Evolutionary conservation across 2,329 filamentous ascomycete genomes (phyloP).

Genomic region (Trichoderma asperellum): DNA sequence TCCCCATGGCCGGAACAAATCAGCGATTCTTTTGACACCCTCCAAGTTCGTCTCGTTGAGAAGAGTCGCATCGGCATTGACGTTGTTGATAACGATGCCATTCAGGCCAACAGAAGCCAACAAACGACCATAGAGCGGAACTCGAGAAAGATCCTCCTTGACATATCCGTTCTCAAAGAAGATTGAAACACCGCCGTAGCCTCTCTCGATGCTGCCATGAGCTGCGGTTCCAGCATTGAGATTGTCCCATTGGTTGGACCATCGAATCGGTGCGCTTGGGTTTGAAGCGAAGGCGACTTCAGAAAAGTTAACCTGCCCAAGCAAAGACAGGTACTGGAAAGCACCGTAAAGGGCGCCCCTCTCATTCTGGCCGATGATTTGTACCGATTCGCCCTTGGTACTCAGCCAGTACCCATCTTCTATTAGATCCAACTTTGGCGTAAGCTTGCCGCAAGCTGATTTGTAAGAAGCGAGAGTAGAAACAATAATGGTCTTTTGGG

Average conservation of each 20-base stretch:
- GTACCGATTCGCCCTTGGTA: constrained; percentile 49
- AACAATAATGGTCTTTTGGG: constrained; percentile 31
- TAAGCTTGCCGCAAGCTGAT: constrained; percentile 44
- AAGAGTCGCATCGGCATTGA: constrained; percentile 67
- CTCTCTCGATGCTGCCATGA: constrained; percentile 65
- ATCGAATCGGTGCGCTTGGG: constrained; percentile 65
- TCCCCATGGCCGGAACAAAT: constrained; percentile 69
- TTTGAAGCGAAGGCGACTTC: constrained; percentile 54
- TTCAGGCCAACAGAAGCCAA: constrained; percentile 70
- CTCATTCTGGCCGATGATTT: constrained; percentile 26
- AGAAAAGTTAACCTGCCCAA: constrained; percentile 63
- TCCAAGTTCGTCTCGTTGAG: constrained; percentile 61
- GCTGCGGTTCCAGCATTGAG: constrained; percentile 41
- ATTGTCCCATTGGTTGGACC: constrained; percentile 77
- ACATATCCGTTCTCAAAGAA: constrained; percentile 64
- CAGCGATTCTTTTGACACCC: constrained; percentile 64
- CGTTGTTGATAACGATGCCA: constrained; percentile 70
- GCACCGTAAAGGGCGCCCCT: constrained; percentile 24
- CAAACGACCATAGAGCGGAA: constrained; percentile 65
- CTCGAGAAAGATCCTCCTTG: constrained; percentile 62
- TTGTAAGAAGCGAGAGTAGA: constrained; percentile 34
- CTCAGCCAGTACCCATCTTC: constrained; percentile 66
- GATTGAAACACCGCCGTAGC: constrained; percentile 69
- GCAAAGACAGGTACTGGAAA: constrained; percentile 46
- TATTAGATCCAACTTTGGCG: constrained; percentile 46